Conservation (phyloP, 2,329 filamentous ascomycete species). For the Alternaria atra region DNA sequence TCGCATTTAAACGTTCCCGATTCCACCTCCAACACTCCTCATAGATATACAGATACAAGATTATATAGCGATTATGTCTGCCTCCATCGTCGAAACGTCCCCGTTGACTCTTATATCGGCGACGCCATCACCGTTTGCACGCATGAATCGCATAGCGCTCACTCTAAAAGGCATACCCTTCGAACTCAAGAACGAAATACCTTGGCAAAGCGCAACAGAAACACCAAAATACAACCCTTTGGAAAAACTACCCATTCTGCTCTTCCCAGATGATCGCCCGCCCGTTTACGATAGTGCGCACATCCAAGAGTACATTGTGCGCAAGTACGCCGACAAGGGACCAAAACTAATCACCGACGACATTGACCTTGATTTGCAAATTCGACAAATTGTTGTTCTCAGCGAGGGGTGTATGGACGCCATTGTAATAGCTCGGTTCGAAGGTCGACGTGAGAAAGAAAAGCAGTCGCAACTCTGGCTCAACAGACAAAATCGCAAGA, state of each 20-base stretch:
- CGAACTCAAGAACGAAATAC: constrained; percentile 54
- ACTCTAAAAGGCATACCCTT: constrained; percentile 54
- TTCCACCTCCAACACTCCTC: neutral
- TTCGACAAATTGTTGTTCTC: constrained; percentile 25
- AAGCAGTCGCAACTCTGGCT: constrained; percentile 20
- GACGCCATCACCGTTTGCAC: constrained; percentile 53
- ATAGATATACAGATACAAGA: neutral
- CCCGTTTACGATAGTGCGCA: constrained; percentile 30
- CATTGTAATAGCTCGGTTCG: constrained; percentile 23
- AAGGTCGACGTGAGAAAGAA: constrained; percentile 15
- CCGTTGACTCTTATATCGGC: constrained; percentile 37
- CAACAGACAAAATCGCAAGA: constrained; percentile 23
- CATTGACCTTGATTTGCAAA: constrained; percentile 17
- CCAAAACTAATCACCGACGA: constrained; percentile 20
- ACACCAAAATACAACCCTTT: constrained; percentile 53
- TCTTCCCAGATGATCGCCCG: constrained; percentile 30
- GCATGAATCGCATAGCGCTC: constrained; percentile 54
- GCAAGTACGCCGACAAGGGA: constrained; percentile 20
- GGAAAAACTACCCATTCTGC: constrained; percentile 52
- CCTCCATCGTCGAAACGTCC: neutral
- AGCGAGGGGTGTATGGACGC: constrained; percentile 28
- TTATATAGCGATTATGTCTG: neutral
- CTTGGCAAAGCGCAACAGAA: constrained; percentile 52
- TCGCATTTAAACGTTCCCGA: neutral
- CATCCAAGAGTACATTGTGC: constrained; percentile 28